These are phyloP conservation scores for Fusarium siculi DNA, from an alignment of 2,329 filamentous ascomycete genomes.

Conservation along the genomic window DNA sequence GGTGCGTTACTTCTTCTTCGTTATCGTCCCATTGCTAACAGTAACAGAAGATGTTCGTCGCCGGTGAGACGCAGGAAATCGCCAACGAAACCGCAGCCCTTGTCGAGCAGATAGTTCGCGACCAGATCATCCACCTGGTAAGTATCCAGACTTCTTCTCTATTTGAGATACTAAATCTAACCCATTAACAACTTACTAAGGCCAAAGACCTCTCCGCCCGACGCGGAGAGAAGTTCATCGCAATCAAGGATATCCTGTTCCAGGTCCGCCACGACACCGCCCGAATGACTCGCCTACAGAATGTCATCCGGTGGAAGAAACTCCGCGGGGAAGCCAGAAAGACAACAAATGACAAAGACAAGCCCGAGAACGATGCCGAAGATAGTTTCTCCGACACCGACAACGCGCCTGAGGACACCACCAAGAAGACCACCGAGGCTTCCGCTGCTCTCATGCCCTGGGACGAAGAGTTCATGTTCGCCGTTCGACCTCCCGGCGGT, in stretches of 20 bases:
- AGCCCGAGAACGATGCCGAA: constrained; percentile 79
- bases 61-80: constrained; percentile 23
- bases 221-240: constrained; percentile 88
- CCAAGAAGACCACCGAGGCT: constrained; percentile 77
- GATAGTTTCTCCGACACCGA: constrained; percentile 76
- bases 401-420: constrained; percentile 61
- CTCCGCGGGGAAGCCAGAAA: constrained; percentile 84
- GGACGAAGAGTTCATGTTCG: constrained; percentile 91
- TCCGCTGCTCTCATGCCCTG: constrained; percentile 91
- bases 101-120: constrained; percentile 94
- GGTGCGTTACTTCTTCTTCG: accelerated
- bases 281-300: constrained; percentile 91
- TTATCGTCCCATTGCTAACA: accelerated
- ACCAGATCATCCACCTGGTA: constrained; percentile 94
- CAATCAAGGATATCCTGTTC: constrained; percentile 91
- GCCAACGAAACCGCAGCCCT: constrained; percentile 89
- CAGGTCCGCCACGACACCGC: constrained; percentile 94
- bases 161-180: background rate
- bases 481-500: constrained; percentile 83
- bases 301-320: constrained; percentile 97
- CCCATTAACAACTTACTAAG: constrained; percentile 71
- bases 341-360: constrained; percentile 61
- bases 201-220: constrained; percentile 90
- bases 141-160: constrained; percentile 18
- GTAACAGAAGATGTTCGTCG: constrained; percentile 34